phyloP scores from a whole-genome alignment of 495 filamentous ascomycete species.

The Staphylotrichum longicolle region DNA sequence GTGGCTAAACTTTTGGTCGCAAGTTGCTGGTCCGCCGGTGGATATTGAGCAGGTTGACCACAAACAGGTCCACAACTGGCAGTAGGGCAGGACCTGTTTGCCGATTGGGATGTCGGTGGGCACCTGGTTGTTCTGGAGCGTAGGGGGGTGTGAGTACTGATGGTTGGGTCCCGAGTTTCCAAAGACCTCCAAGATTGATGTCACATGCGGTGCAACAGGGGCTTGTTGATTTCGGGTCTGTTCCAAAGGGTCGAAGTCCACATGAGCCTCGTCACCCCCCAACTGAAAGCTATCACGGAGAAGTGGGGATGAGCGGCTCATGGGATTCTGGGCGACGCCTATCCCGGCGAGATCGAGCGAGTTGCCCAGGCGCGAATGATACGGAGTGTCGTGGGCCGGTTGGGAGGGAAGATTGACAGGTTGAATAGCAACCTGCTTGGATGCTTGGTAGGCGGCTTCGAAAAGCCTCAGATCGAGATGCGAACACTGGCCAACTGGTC shows the following conservation, averaged over 20 bases:
- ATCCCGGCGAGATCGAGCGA: slow-evolving; percentile 13
- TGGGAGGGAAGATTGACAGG: background rate
- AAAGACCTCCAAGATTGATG: background rate
- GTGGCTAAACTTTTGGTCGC: too few species aligned
- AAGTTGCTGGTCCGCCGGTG: too few species aligned
- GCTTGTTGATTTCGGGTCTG: background rate
- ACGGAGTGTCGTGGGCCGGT: background rate
- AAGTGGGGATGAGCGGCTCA: background rate
- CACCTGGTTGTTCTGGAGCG: background rate
- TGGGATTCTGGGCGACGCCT: background rate
- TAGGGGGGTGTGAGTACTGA: background rate
- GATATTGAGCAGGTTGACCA: background rate
- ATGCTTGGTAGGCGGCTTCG: slow-evolving; percentile 16
- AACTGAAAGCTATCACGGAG: background rate
- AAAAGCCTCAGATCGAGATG: slow-evolving; percentile 17
- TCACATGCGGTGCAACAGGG: background rate
- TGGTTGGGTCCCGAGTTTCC: background rate
- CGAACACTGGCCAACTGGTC: slow-evolving; percentile 11
- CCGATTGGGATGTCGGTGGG: slow-evolving; percentile 10
- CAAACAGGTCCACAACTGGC: slow-evolving; percentile 18
- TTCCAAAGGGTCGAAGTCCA: slow-evolving; percentile 9
- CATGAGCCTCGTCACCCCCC: background rate
- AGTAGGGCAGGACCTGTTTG: background rate
- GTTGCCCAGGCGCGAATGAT: slow-evolving; percentile 5
- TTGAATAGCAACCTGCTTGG: background rate